Evolutionary conservation across 1,139 yeast genomes (phyloP).

Genomic region (Magnusiomyces magnusii): DNA sequence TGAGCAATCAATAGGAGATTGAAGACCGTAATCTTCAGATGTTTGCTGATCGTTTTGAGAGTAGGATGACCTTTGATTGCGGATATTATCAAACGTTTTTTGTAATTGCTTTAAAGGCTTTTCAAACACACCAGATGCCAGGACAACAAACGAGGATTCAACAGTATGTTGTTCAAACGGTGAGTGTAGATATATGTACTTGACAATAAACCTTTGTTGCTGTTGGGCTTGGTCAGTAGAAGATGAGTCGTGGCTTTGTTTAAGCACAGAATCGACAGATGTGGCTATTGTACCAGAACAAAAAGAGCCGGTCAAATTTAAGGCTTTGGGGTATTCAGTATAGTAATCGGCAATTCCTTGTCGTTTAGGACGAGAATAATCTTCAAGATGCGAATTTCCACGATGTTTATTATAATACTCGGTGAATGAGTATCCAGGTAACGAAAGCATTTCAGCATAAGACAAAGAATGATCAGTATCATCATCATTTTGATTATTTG

Average conservation of each 20-base stretch:
- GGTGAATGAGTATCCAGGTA: slow-evolving; percentile 31
- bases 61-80: background rate
- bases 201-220: background rate
- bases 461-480: slow-evolving; percentile 25
- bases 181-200: slow-evolving; percentile 1
- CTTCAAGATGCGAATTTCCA: slow-evolving; percentile 12
- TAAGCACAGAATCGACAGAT: slow-evolving; percentile 14
- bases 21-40: background rate
- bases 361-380: slow-evolving; percentile 28
- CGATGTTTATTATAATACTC: slow-evolving; percentile 18
- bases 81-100: background rate
- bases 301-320: slow-evolving; percentile 20
- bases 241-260: background rate
- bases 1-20: background rate
- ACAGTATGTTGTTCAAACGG: slow-evolving; percentile 1
- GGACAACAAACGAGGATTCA: slow-evolving; percentile 22
- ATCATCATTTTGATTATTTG: slow-evolving; percentile 14
- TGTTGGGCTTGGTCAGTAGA: background rate
- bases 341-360: slow-evolving; percentile 30
- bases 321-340: slow-evolving; percentile 24
- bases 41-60: background rate
- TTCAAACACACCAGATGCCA: slow-evolving; percentile 32
- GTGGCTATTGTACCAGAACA: slow-evolving; percentile 17
- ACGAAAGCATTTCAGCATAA: slow-evolving; percentile 34
- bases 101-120: slow-evolving; percentile 18